These are phyloP conservation scores for Chaetomium sp. DNA, from an alignment of 2,329 filamentous ascomycete species.

Conservation along the genomic window DNA sequence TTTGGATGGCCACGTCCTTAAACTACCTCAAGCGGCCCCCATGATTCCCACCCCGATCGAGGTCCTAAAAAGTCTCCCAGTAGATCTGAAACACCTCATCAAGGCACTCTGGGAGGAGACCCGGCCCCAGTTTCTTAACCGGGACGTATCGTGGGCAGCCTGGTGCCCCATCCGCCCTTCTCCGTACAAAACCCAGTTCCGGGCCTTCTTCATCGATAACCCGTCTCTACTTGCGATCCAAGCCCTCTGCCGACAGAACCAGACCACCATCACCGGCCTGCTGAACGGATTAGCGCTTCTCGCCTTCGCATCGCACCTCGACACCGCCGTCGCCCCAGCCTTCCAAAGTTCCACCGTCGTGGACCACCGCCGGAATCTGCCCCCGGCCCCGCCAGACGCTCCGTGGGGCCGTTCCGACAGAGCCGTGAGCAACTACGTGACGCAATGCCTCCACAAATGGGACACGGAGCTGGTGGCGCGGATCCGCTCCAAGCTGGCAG, in stretches of 20 bases:
- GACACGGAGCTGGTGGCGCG: not conserved
- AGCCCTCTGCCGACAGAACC: constrained; percentile 5
- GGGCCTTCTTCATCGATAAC: constrained; percentile 12
- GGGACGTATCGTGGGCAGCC: constrained; percentile 28
- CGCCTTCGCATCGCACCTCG: not conserved
- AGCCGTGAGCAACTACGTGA: not conserved
- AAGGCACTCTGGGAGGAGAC: not conserved
- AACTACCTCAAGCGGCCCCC: not conserved
- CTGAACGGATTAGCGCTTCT: not conserved
- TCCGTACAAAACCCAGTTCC: constrained; percentile 10
- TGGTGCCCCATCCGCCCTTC: constrained; percentile 27
- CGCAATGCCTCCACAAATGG: not conserved
- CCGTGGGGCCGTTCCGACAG: not conserved
- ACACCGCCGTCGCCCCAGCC: not conserved
- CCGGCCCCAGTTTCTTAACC: not conserved
- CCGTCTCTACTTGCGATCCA: not conserved
- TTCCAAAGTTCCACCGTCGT: constrained; percentile 1
- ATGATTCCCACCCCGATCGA: not conserved
- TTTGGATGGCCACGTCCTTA: not conserved
- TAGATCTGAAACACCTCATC: not conserved
- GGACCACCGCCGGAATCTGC: not conserved
- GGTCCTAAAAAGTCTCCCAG: not conserved
- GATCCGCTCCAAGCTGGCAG: not conserved
- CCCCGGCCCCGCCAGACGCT: not conserved
- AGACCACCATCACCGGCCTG: not conserved